phyloP scores from a whole-genome alignment of 2,329 filamentous ascomycete genomes.

The Akanthomyces lecanii region DNA sequence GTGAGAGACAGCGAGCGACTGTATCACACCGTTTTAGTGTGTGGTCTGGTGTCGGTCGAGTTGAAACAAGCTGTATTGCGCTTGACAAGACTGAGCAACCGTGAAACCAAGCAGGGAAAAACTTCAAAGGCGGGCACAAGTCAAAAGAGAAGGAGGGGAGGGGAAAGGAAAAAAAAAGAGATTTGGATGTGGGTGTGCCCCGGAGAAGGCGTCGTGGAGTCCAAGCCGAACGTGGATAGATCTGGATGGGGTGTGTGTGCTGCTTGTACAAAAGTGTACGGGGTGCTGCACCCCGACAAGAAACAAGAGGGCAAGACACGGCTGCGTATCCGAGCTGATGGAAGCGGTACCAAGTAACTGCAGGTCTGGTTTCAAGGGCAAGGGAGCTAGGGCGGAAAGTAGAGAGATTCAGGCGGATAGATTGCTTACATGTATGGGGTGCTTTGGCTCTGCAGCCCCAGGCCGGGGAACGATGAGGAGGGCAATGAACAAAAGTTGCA shows the following conservation, averaged over 20 bases:
- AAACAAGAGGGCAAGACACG: slow-evolving; percentile 4
- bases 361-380: background rate
- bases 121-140: background rate
- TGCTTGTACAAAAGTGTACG: slow-evolving; percentile 5
- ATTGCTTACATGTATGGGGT: slow-evolving; percentile 12
- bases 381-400: slow-evolving; percentile 1
- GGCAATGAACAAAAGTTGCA: background rate
- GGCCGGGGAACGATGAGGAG: background rate
- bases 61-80: slow-evolving; percentile 9
- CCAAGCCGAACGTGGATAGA: slow-evolving; percentile 14
- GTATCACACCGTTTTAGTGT: slow-evolving; percentile 8
- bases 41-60: background rate
- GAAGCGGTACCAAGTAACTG: slow-evolving; percentile 6
- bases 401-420: slow-evolving; percentile 2
- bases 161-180: background rate
- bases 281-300: slow-evolving; percentile 4
- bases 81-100: background rate
- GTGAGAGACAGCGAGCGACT: slow-evolving; percentile 4
- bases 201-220: slow-evolving; percentile 15
- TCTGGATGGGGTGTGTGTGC: slow-evolving; percentile 8
- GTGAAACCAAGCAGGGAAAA: background rate
- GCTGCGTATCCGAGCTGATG: slow-evolving; percentile 12
- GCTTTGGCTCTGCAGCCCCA: background rate
- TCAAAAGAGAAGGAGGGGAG: background rate
- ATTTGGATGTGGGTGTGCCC: slow-evolving; percentile 13